Evolutionary conservation across 148 eudicot species (phyloP), one percentile per base, ranked within the genome.

Genomic region (Rhododendron ferrugineum): DNA sequence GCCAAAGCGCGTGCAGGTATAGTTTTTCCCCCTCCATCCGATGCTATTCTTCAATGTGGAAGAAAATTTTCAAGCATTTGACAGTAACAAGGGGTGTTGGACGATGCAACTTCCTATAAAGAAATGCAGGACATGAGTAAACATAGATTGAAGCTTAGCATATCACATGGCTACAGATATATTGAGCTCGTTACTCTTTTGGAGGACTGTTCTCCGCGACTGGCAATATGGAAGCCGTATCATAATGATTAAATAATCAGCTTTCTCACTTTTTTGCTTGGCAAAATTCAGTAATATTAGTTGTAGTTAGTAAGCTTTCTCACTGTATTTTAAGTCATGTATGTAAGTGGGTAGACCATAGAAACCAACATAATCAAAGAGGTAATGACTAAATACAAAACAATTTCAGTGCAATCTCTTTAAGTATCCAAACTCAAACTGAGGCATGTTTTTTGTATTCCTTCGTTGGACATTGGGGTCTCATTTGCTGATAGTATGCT

Each of bases 1-100:
- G 89, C 78, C 94, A 0, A 89, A 87, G 26, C 90, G 75, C 78
- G 89, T 95, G 91, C 98, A 97, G 99, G 99, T 95, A 75, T 8
- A 49, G 37, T 64, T 73, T 74, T 52, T 44, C 23, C 68, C n/a
- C 14, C 52, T 83, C 47, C 23, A 18, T 47, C 34, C 54, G 37
- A 37, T 54, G n/a, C 54, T 52, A 37, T 84, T 84, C 16, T 84
- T 36, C 47, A n/a, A 11, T 3, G 50, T 36, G 23, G 50, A 52
- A 34, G 36, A 75, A 75, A 73, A 15, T 2, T 49, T 5, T n/a
- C 23, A 11, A 72, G 6, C 44, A 83, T 74, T 73, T 32, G 79
- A 83, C 66, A 49, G 23, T 9, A 50, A 73, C 5, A 0, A 22
- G 44, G 85, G 6, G 47, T 73, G 30, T 34, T 73, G 28, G 68